Conservation (phyloP, 768 basidiomycete species). For the Nidularia pulvinata region DNA sequence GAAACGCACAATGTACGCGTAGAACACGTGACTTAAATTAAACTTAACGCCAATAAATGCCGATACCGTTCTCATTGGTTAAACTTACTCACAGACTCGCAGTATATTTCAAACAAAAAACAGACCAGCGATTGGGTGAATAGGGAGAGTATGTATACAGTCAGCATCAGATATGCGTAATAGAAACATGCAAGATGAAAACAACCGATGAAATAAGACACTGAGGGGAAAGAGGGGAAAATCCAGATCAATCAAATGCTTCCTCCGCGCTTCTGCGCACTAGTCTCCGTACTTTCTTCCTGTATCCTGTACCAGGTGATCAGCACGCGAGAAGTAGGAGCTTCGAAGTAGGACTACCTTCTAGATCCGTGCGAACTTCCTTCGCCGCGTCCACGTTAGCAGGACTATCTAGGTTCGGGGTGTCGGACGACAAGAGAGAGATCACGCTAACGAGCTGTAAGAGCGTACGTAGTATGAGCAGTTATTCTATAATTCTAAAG, state of each 20-base stretch:
- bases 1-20: too few relatives aligned
- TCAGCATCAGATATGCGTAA: background rate
- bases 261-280: conserved; percentile 90
- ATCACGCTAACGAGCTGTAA: conserved; percentile 92
- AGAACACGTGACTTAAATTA: too few relatives aligned
- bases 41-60: too few relatives aligned
- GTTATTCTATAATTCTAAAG: conserved; percentile 3
- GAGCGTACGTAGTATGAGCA: background rate
- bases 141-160: background rate
- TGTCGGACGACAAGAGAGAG: conserved; percentile 90
- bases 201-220: background rate
- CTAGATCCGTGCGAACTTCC: conserved; percentile 67
- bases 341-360: conserved; percentile 37
- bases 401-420: conserved; percentile 89
- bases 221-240: conserved; percentile 1
- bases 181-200: background rate
- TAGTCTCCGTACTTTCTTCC: conserved; percentile 94
- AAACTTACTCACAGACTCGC: too few relatives aligned
- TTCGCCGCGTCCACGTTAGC: conserved; percentile 98
- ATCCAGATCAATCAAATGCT: conserved; percentile 59
- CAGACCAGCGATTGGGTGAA: background rate
- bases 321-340: conserved; percentile 2
- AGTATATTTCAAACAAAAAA: background rate
- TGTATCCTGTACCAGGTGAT: conserved; percentile 62
- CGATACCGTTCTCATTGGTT: too few relatives aligned